Percentiles rank a stretch among this genome's conserved stretches.
These are phyloP conservation scores for Agapanthus africanus DNA, from an alignment of 106 monocot genomes.

Conservation along the genomic window DNA sequence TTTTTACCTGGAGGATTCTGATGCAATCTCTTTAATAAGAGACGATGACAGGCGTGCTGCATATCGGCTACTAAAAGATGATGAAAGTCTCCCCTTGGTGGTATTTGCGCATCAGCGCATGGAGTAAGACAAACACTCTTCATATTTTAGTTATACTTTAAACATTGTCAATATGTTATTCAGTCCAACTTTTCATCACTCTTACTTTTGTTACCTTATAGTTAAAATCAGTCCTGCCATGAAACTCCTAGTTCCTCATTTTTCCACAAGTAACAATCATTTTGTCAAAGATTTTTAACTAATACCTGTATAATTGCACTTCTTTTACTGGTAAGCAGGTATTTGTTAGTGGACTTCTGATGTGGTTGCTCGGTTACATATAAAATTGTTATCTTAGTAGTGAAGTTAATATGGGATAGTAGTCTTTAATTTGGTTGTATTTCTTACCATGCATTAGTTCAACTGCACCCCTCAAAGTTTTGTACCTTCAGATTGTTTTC, in stretches of 20 bases:
- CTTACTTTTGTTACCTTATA: neutral
- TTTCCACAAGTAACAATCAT: neutral
- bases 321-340: neutral
- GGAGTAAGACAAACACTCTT: neutral
- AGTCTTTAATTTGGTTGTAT: no score
- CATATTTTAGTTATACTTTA: neutral
- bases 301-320: neutral
- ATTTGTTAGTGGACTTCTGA: neutral
- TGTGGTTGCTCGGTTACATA: neutral
- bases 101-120: slow-evolving; percentile 66
- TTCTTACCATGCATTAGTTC: neutral
- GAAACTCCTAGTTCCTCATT: neutral
- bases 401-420: no score
- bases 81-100: slow-evolving; percentile 32
- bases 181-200: neutral
- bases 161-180: neutral
- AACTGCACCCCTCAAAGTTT: neutral
- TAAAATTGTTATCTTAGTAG: slow-evolving; percentile 2
- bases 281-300: neutral
- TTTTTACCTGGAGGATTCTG: slow-evolving; percentile 80
- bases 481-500: neutral
- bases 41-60: slow-evolving; percentile 77
- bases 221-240: neutral
- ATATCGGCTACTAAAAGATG: slow-evolving; percentile 59
- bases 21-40: slow-evolving; percentile 71